phyloP scores from a whole-genome alignment of 345 rosid genomes.

The Brassica incana region DNA sequence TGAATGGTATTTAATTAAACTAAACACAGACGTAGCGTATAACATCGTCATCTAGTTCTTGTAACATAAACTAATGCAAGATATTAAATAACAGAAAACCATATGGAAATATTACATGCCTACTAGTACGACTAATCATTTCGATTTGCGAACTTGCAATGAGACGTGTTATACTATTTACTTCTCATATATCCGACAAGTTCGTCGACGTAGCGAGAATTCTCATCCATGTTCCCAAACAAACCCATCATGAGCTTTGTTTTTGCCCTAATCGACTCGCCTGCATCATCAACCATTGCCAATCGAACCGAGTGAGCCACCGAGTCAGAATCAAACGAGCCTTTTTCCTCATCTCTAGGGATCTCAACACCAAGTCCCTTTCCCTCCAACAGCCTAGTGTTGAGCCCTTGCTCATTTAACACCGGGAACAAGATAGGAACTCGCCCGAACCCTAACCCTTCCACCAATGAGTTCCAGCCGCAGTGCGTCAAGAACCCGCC shows the following conservation, averaged over 20 bases:
- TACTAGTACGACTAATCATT: neutral
- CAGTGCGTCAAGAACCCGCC: constrained; percentile 1
- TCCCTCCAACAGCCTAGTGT: neutral
- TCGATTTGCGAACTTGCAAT: neutral
- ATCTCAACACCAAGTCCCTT: neutral
- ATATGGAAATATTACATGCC: neutral
- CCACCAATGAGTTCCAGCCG: neutral
- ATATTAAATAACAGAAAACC: neutral
- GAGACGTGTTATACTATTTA: neutral
- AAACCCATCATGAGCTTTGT: neutral
- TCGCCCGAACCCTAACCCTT: neutral
- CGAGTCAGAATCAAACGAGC: constrained; percentile 1
- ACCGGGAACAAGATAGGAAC: neutral
- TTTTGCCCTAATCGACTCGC: neutral
- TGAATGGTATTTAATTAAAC: neutral
- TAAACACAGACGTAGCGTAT: neutral
- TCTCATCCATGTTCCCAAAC: neutral
- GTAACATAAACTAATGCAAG: neutral
- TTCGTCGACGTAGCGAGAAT: neutral
- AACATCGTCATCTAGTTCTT: neutral
- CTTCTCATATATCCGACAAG: neutral
- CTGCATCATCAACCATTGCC: constrained; percentile 1
- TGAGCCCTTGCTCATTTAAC: neutral
- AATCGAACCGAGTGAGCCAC: neutral
- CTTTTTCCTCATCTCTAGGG: constrained; percentile 4